Evolutionary conservation across 1,139 yeast genomes (phyloP).

Genomic region (Kurtzmaniella quercitrusa): DNA sequence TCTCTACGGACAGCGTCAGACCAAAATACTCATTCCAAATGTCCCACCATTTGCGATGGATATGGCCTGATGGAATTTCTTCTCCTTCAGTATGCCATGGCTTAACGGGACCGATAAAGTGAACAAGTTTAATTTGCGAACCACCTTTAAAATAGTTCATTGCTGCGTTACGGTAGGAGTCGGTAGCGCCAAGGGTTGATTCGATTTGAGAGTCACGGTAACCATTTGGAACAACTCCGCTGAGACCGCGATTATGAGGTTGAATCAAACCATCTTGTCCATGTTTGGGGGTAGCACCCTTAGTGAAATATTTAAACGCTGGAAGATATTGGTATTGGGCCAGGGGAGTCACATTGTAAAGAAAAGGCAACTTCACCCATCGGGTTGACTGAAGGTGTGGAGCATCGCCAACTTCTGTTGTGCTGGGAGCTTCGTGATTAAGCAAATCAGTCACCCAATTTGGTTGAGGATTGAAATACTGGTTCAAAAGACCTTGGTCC

Average conservation of each 20-base stretch:
- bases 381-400: constrained; percentile 18
- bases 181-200: constrained; percentile 16
- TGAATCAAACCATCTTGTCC: too few species aligned
- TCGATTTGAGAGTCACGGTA: constrained; percentile 3
- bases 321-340: constrained; percentile 82
- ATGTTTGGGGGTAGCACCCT: not conserved
- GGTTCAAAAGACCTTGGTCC: constrained; percentile 89
- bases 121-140: constrained; percentile 54
- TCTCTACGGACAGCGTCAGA: constrained; percentile 7
- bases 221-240: too few species aligned
- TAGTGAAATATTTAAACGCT: constrained; percentile 60
- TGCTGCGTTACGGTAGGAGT: constrained; percentile 25
- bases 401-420: constrained; percentile 8
- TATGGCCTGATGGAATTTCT: constrained; percentile 10
- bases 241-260: too few species aligned
- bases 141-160: constrained; percentile 17
- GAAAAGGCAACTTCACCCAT: constrained; percentile 75
- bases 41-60: constrained; percentile 43
- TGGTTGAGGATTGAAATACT: constrained; percentile 57
- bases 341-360: constrained; percentile 82
- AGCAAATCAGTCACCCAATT: constrained; percentile 35
- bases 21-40: constrained; percentile 35
- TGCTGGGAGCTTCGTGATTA: not conserved
- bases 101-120: constrained; percentile 76
- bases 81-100: constrained; percentile 61